These are phyloP conservation scores for Lanzia echinophila DNA, from an alignment of 2,329 filamentous ascomycete genomes.

Conservation along the genomic window DNA sequence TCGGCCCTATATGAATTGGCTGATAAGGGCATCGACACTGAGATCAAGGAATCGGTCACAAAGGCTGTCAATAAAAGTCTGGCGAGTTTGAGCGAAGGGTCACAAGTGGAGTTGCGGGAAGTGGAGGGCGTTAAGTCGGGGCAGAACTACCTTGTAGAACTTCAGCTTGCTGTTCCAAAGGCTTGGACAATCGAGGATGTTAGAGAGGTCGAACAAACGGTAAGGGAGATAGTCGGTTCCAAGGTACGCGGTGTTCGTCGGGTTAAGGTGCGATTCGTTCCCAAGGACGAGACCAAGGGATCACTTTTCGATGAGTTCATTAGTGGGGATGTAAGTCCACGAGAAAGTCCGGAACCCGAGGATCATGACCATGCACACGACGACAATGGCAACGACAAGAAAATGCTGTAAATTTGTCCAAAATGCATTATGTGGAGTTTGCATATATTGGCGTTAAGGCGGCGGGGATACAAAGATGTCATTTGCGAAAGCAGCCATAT, in stretches of 20 bases:
- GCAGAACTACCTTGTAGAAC: conserved; percentile 89
- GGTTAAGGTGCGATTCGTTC: conserved; percentile 77
- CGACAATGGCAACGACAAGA: conserved; percentile 30
- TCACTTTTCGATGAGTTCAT: conserved; percentile 77
- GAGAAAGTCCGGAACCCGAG: conserved; percentile 54
- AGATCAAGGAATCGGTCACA: conserved; percentile 67
- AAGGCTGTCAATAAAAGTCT: conserved; percentile 58
- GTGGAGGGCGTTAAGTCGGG: conserved; percentile 91
- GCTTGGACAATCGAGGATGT: conserved; percentile 69
- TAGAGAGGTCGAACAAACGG: conserved; percentile 61
- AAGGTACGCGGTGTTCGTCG: conserved; percentile 79
- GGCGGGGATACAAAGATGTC: background rate
- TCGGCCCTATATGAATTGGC: conserved; percentile 79
- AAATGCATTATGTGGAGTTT: conserved; percentile 14
- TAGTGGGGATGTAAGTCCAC: conserved; percentile 51
- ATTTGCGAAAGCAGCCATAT: background rate
- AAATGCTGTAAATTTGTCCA: conserved; percentile 24
- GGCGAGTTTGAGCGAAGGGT: conserved; percentile 43
- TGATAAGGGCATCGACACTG: conserved; percentile 82
- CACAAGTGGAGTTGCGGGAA: conserved; percentile 63
- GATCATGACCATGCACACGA: conserved; percentile 41
- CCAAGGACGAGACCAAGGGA: conserved; percentile 50
- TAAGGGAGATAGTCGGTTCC: conserved; percentile 65
- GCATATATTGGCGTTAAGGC: conserved; percentile 11
- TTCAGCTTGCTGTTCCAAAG: conserved; percentile 75